Evolutionary conservation across 176 grass and related monocot species (phyloP).

Genomic region (Microstegium vimineum): DNA sequence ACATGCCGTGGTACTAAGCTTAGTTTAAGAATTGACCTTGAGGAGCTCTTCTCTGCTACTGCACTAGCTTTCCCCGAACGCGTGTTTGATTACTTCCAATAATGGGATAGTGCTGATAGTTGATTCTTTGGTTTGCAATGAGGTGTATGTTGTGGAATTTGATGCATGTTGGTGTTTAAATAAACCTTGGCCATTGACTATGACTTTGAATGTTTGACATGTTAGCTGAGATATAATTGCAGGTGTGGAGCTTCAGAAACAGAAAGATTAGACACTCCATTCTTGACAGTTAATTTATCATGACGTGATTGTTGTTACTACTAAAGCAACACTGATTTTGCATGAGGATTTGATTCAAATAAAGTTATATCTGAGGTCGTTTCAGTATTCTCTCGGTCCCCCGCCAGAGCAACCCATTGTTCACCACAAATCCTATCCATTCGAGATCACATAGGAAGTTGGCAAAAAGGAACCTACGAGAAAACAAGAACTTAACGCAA

Average conservation of each 20-base stretch:
- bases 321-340: neutral
- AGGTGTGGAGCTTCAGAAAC: neutral
- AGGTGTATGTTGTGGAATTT: neutral
- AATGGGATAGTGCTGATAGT: neutral
- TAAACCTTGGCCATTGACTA: neutral
- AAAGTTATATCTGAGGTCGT: neutral
- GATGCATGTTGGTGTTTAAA: neutral
- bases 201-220: neutral
- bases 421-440: neutral
- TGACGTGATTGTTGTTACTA: neutral
- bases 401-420: too few relatives aligned
- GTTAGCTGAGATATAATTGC: neutral
- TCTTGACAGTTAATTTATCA: neutral
- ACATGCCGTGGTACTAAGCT: neutral
- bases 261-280: neutral
- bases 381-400: neutral
- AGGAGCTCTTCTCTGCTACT: neutral
- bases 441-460: neutral
- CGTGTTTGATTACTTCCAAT: neutral
- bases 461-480: neutral
- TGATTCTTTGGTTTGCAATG: neutral
- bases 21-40: conserved; percentile 13
- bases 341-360: neutral
- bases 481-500: neutral
- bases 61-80: neutral